Conservation (phyloP, 805 yeast species). For the Saccharomyces eubayanus region DNA sequence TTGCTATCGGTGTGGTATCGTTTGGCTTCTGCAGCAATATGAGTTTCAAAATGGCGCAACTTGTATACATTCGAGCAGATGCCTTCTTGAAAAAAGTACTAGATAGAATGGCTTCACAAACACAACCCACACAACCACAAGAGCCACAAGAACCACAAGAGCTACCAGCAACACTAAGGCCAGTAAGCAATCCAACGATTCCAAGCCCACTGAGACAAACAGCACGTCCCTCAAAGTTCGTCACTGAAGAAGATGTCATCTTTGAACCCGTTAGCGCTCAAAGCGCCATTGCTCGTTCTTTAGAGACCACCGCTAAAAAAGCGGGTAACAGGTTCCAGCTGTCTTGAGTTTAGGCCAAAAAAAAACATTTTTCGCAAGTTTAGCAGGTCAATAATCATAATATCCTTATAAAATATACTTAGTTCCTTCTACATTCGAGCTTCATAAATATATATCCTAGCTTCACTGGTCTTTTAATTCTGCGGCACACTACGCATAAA, state of each 20-base stretch:
- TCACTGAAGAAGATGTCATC: neutral
- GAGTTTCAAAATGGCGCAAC: conserved; percentile 21
- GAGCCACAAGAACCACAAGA: neutral
- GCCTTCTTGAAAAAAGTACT: conserved; percentile 11
- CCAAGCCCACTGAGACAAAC: neutral
- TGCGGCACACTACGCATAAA: neutral
- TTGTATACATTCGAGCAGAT: conserved; percentile 18
- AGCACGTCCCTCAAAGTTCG: neutral
- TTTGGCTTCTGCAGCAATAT: conserved; percentile 26
- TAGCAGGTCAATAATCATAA: neutral
- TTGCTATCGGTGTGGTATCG: conserved; percentile 23
- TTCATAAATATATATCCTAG: neutral
- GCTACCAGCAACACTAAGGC: neutral
- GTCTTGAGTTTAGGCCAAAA: neutral
- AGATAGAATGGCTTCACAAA: conserved; percentile 12
- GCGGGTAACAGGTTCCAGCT: neutral
- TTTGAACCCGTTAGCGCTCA: conserved; percentile 5
- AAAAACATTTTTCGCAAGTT: neutral
- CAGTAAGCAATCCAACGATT: neutral
- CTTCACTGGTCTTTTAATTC: neutral
- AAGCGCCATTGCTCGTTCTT: conserved; percentile 11
- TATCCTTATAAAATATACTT: neutral
- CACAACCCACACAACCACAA: conserved; percentile 3
- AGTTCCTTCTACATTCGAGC: neutral
- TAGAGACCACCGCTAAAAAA: conserved; percentile 1